Base-by-base conservation (phyloP, 441 rosid genomes). In the Syzygium syzygioides region DNA sequence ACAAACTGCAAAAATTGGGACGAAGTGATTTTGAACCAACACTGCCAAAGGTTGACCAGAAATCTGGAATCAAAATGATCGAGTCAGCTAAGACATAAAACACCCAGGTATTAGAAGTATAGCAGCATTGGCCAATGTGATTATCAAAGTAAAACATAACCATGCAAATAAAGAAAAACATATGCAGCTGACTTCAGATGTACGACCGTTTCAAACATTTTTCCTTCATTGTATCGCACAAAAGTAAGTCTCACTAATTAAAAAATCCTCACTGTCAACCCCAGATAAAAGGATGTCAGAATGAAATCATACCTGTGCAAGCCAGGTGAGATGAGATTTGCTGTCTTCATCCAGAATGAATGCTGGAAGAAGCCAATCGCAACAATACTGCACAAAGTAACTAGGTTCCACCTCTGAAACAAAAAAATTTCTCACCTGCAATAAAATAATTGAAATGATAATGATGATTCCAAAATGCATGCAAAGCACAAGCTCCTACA, bases 361-460 rank as follows among this genome's bases (percentile, higher is more conserved):
- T 90, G 98, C 98, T 86, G 99, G 99, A 92, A 98, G 97, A 91
- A 98, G 96, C 99, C 99, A 97, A 55, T 91, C 93, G 92, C 97
- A 96, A 91, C 98, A 96, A 90, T 93, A 95, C 93, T 95, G 98
- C 90, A 98, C 90, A 92, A 98, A 98, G 92, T 91, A 91, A 89
- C 94, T 91, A 14, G 98, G 98, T 91, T 97, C 97, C 60, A 96
- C 93, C 87, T 94, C 95, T 86, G 89, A 92, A 89, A 96, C 90
- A 88, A 97, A 96, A 90, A 96, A 93, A 55, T 93, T 93, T 20
- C 99, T 91, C 91, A 95, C 93, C 99, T 96, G 94, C 91, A 90
- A 90, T 45, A 60, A 57, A 86, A 20, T 37, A 76, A 76, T 20
- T 12, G 83, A n/a, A 37, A 71, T 10, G 4, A 76, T 23, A 76